Evolutionary conservation across 768 basidiomycete genomes (phyloP).

Genomic region (Hericium coralloides): DNA sequence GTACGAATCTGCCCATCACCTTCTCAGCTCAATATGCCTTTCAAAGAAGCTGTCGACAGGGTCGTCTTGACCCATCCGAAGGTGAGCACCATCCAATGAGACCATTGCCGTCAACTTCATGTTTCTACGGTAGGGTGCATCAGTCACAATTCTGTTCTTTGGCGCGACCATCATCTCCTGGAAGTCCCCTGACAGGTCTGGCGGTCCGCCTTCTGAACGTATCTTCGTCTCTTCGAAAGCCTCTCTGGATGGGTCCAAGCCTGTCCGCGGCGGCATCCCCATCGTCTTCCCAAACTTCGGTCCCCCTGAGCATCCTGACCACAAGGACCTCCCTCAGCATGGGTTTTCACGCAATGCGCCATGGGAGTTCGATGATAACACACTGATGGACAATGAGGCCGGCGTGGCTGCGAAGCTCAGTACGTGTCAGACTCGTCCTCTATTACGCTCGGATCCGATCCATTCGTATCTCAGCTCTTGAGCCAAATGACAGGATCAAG

Average conservation of each 20-base stretch:
- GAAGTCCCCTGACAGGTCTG: conserved; percentile 41
- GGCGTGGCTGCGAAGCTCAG: conserved; percentile 74
- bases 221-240: conserved; percentile 82
- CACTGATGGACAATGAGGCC: conserved; percentile 57
- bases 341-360: conserved; percentile 78
- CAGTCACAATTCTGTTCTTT: conserved; percentile 58
- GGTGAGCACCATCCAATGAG: conserved; percentile 24
- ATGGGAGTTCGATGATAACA: conserved; percentile 63
- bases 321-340: conserved; percentile 69
- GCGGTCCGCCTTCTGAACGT: conserved; percentile 42
- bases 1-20: too few relatives aligned
- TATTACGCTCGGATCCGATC: neutral
- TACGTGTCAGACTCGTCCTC: conserved; percentile 28
- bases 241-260: conserved; percentile 69
- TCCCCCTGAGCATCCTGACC: conserved; percentile 65
- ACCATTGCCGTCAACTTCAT: neutral
- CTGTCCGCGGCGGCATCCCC: conserved; percentile 50
- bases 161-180: conserved; percentile 88
- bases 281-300: conserved; percentile 88
- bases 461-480: conserved; percentile 39
- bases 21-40: conserved; percentile 38
- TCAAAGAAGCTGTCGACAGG: conserved; percentile 34
- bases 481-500: conserved; percentile 49
- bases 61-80: conserved; percentile 55
- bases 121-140: conserved; percentile 43